phyloP scores from a whole-genome alignment of 2,329 filamentous ascomycete genomes.

The Drechmeria coniospora region DNA sequence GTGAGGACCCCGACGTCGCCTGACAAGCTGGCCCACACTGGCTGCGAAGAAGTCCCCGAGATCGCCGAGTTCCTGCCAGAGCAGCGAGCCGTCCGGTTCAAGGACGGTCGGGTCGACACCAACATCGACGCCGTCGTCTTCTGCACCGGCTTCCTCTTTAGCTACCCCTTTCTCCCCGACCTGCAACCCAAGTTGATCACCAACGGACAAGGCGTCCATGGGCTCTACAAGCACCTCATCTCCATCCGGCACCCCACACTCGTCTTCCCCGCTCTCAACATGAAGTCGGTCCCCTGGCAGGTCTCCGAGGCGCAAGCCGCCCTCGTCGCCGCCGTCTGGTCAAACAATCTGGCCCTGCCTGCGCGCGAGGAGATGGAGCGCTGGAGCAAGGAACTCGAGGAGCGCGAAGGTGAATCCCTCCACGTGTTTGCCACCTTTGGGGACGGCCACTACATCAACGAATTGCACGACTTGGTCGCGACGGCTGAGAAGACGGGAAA shows the following conservation, averaged over 20 bases:
- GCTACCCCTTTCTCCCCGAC: conserved; percentile 53
- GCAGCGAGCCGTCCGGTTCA: conserved; percentile 48
- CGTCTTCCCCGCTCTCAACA: conserved; percentile 59
- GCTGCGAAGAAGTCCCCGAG: conserved; percentile 35
- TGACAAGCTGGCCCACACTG: conserved; percentile 27
- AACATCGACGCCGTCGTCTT: conserved; percentile 67
- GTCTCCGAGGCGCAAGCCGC: conserved; percentile 66
- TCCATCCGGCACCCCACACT: conserved; percentile 62
- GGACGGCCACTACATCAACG: conserved; percentile 58
- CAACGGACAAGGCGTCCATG: conserved; percentile 53
- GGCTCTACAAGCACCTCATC: conserved; percentile 69
- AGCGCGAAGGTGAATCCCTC: conserved; percentile 18
- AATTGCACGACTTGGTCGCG: conserved; percentile 45
- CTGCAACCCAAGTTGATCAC: conserved; percentile 40
- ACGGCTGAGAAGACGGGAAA: conserved; percentile 41
- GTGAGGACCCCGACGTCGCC: conserved; percentile 35
- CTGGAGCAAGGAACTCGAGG: conserved; percentile 53
- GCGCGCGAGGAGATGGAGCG: conserved; percentile 43
- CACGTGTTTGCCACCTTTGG: conserved; percentile 17
- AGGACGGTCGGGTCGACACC: conserved; percentile 46
- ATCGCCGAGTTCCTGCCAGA: conserved; percentile 41
- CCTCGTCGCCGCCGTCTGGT: conserved; percentile 61
- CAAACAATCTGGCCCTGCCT: conserved; percentile 53
- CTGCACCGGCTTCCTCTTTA: conserved; percentile 81
- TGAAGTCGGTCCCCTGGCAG: conserved; percentile 80